A percentile compares a stretch with the other conserved stretches of the same genome.
phyloP scores from a whole-genome alignment of 176 grass and related monocot genomes.

The Oryza glaberrima region DNA sequence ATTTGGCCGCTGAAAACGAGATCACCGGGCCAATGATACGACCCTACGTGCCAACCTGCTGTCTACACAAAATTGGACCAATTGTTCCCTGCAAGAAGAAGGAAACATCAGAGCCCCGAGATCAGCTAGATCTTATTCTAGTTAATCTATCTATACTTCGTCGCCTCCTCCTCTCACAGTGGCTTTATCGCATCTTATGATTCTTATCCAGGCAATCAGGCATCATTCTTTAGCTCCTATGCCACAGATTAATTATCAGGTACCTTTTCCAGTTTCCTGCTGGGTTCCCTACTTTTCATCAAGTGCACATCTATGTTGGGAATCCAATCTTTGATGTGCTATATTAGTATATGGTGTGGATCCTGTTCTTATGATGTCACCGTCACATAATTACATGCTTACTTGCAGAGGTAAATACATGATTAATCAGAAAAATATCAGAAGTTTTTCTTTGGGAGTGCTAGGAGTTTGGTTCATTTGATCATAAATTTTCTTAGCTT shows the following conservation, averaged over 20 bases:
- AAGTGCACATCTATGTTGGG: conserved; percentile 12
- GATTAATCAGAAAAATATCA: background rate
- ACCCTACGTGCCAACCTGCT: background rate
- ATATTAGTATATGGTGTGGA: conserved; percentile 9
- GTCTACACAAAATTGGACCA: conserved; percentile 20
- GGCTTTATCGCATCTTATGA: conserved; percentile 33
- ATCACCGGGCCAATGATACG: background rate
- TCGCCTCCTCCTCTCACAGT: conserved; percentile 40
- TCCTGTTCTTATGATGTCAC: conserved; percentile 47
- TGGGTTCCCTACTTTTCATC: conserved; percentile 46
- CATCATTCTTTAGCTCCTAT: conserved; percentile 52
- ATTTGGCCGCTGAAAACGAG: background rate
- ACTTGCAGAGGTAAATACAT: background rate
- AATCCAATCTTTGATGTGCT: conserved; percentile 46
- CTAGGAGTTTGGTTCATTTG: conserved; percentile 5
- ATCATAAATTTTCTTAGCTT: conserved; percentile 1
- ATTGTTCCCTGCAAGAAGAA: conserved; percentile 27
- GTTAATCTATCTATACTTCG: conserved; percentile 26
- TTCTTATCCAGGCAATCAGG: conserved; percentile 28
- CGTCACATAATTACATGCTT: conserved; percentile 26
- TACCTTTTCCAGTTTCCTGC: conserved; percentile 31
- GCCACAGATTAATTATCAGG: conserved; percentile 46
- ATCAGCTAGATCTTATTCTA: conserved; percentile 47
- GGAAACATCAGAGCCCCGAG: conserved; percentile 2
- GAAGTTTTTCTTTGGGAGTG: background rate